phyloP scores from a whole-genome alignment of 805 yeast genomes.

The Yamadazyma ubonensis region DNA sequence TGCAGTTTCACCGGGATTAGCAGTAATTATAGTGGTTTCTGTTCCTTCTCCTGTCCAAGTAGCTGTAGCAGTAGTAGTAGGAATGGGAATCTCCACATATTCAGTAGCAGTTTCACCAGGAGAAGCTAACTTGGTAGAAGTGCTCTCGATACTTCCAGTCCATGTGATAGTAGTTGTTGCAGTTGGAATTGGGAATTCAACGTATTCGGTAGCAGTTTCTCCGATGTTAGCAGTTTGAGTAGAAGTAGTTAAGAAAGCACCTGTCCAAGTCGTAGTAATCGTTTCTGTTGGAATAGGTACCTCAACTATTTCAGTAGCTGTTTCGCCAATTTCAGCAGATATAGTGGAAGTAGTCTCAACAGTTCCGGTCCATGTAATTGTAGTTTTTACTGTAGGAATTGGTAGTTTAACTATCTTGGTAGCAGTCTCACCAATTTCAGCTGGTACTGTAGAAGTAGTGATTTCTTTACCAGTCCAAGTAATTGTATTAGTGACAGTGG shows the following conservation, averaged over 20 bases:
- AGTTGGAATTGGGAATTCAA: slow-evolving; percentile 11
- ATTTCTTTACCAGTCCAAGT: slow-evolving; percentile 17
- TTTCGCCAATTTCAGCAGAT: slow-evolving; percentile 19
- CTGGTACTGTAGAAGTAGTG: slow-evolving; percentile 16
- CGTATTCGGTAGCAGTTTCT: not conserved
- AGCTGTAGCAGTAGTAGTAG: not conserved
- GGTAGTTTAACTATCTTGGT: slow-evolving; percentile 20
- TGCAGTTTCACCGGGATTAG: too few relatives aligned
- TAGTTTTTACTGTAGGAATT: not conserved
- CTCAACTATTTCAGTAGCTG: slow-evolving; percentile 19
- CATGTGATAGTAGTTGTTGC: slow-evolving; percentile 13
- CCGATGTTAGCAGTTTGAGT: not conserved
- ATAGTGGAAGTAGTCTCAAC: slow-evolving; percentile 12
- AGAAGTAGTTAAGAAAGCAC: too few relatives aligned
- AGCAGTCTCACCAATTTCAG: slow-evolving; percentile 19
- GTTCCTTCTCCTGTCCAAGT: not conserved
- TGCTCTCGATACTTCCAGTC: slow-evolving; percentile 18
- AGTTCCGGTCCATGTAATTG: not conserved
- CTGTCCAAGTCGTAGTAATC: too few relatives aligned
- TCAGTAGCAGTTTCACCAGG: slow-evolving; percentile 17
- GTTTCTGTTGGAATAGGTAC: too few relatives aligned
- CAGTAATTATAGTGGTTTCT: too few relatives aligned
- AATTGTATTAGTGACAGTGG: slow-evolving; percentile 15
- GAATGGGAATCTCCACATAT: not conserved
- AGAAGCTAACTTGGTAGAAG: slow-evolving; percentile 18